Evolutionary conservation across 2,329 filamentous ascomycete species (phyloP), one percentile per base, ranked within the genome.

Genomic region (Septoria linicola): DNA sequence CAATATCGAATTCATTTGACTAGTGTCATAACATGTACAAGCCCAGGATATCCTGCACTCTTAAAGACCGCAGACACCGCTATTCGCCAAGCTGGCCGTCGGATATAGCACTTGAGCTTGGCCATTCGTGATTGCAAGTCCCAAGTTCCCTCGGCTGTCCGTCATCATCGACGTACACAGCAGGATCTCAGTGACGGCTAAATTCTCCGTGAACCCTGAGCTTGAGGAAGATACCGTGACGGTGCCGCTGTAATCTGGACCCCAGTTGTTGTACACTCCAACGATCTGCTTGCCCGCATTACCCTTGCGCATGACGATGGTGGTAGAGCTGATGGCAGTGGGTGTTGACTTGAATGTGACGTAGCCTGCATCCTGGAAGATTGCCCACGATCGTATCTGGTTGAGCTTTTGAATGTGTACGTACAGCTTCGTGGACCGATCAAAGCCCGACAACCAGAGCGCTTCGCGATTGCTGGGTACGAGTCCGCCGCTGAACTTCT

Each of bases 271-370:
- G 16, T 65, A 57, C 3, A 69, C 57, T 1, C 58, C 59, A 32
- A 77, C 62, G 20, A 75, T 54, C 53, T 72, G 70, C 20, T 41
- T 65, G 16, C 64, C 65, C 7, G 55, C 51, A 1, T 54, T 53
- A 5, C 73, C 76, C 59, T 77, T 77, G 42, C 71, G 69, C 59
- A 78, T 67, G 16, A 67, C 73, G 17, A 80, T 64, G 19, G 63
- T 70, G 54, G 68, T 63, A 42, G 51, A 55, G 52, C 73, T 71
- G 13, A 66, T 68, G 51, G 70, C 70, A 27, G 72, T 59, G 3
- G 70, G 60, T 34, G 60, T 61, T 8, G 70, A 69, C 49, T 69
- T 69, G 59, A 69, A 73, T 1, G 63, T 64, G 4, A 73, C 53
- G 52, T 75, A 77, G 5, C 49, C 53, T 6, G 58, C 47, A 37